Conservation (phyloP, 441 rosid species). For the Jatropha podagrica region DNA sequence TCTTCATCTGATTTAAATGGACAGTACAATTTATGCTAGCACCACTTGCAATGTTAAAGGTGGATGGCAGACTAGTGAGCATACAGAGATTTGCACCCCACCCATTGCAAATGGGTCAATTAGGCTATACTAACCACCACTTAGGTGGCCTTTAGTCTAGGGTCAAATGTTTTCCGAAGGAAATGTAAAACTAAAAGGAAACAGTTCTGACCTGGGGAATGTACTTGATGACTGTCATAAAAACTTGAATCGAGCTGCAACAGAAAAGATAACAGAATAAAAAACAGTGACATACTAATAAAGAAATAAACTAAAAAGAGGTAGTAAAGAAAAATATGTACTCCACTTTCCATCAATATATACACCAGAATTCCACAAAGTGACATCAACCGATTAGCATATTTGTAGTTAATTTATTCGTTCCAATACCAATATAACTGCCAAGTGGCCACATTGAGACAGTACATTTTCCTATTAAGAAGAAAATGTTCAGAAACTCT, state of each 20-base stretch:
- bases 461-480: neutral
- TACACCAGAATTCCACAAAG: neutral
- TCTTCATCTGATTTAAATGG: neutral
- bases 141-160: neutral
- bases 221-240: slow-evolving; percentile 84
- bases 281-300: neutral
- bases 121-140: neutral
- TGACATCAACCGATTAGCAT: neutral
- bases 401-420: neutral
- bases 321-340: neutral
- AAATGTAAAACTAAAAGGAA: neutral
- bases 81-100: neutral
- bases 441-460: neutral
- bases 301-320: neutral
- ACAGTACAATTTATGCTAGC: neutral
- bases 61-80: neutral
- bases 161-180: neutral
- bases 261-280: slow-evolving; percentile 10
- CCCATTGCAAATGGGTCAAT: neutral
- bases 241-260: slow-evolving; percentile 88
- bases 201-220: slow-evolving; percentile 72
- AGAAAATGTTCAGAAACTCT: neutral
- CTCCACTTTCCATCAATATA: neutral
- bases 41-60: neutral
- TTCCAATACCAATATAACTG: neutral